Conservation (phyloP, 2,329 filamentous ascomycete genomes). For the Mycocentrospora acerina region DNA sequence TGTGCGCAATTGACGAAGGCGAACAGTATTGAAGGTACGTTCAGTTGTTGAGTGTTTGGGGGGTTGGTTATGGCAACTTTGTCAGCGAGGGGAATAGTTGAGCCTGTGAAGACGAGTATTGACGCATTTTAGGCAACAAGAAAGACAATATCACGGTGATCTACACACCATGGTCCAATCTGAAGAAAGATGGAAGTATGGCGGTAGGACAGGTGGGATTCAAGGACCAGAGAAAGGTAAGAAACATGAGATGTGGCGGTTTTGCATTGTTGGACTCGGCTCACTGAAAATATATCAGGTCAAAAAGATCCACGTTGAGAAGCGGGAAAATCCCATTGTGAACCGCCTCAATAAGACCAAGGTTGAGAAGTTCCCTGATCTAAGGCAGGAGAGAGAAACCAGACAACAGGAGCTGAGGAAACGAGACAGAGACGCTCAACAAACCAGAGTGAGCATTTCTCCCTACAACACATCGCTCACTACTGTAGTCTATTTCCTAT, state of each 20-base stretch:
- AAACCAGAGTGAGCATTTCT: constrained; percentile 57
- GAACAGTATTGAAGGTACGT: constrained; percentile 86
- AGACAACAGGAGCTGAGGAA: constrained; percentile 70
- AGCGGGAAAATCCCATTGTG: constrained; percentile 85
- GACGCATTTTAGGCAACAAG: constrained; percentile 74
- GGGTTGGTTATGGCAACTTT: constrained; percentile 85
- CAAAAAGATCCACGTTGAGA: constrained; percentile 75
- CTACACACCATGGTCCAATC: constrained; percentile 96
- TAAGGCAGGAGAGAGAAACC: constrained; percentile 80
- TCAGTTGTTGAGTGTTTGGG: neutral
- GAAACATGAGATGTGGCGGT: neutral
- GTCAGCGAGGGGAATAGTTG: constrained; percentile 93
- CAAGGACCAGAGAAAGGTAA: constrained; percentile 75
- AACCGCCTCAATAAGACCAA: constrained; percentile 99
- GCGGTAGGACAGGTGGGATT: constrained; percentile 92
- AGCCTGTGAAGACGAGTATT: neutral
- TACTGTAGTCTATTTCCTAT: too few species aligned
- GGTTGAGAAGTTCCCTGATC: constrained; percentile 81
- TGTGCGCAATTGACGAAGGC: constrained; percentile 98
- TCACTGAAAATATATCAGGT: constrained; percentile 53
- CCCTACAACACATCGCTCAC: neutral
- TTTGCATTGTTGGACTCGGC: neutral
- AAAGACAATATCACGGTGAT: constrained; percentile 97
- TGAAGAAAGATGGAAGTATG: constrained; percentile 96
- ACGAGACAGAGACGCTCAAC: constrained; percentile 64